Evolutionary conservation across 1,139 yeast species (phyloP).

Genomic region (Candida sp.): DNA sequence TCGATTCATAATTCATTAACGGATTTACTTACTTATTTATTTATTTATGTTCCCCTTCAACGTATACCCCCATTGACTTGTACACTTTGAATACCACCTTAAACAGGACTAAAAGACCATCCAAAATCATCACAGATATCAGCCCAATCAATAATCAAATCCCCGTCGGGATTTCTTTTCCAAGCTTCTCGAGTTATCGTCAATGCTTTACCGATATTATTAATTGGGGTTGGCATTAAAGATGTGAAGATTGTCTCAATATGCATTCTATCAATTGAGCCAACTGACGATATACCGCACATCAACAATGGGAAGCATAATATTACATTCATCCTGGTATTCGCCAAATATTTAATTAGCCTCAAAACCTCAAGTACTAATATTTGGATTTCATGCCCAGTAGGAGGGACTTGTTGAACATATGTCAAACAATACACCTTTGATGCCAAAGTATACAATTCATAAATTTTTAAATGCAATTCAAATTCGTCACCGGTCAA

Average conservation of each 20-base stretch:
- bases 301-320: conserved; percentile 5
- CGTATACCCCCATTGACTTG: no score
- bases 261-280: not conserved
- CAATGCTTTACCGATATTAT: conserved; percentile 6
- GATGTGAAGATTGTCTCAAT: not conserved
- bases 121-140: conserved; percentile 17
- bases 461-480: conserved; percentile 2
- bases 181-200: conserved; percentile 16
- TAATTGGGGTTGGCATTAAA: conserved; percentile 1
- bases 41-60: no score
- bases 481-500: conserved; percentile 3
- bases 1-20: no score
- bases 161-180: conserved; percentile 16
- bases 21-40: no score
- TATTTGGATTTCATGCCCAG: conserved; percentile 1
- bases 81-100: no score
- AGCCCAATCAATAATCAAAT: conserved; percentile 16
- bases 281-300: conserved; percentile 2
- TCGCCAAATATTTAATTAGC: conserved; percentile 1
- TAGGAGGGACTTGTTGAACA: conserved; percentile 3
- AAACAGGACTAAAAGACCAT: conserved; percentile 12
- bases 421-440: conserved; percentile 1
- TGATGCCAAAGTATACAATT: conserved; percentile 1
- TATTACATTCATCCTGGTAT: conserved; percentile 5
- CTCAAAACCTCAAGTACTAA: not conserved